phyloP scores from a whole-genome alignment of 1,284 basidiomycete genomes.

The Filobasidium uniguttulatum region DNA sequence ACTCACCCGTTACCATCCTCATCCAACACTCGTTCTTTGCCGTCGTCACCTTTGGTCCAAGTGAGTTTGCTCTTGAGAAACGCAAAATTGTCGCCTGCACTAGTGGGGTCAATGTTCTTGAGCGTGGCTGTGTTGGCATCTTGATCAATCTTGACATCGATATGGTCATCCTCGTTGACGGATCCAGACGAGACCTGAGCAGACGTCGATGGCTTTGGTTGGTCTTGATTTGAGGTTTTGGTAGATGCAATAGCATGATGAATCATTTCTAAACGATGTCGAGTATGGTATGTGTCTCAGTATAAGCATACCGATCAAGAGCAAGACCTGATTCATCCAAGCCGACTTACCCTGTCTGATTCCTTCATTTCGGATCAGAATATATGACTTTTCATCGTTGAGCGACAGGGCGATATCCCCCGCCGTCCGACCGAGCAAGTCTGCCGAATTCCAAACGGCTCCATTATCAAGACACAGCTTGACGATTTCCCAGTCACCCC shows the following conservation, averaged over 20 bases:
- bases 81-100: constrained; percentile 56
- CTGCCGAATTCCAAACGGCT: constrained; percentile 84
- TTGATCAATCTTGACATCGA: constrained; percentile 14
- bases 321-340: not conserved
- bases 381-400: constrained; percentile 61
- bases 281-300: too few species aligned
- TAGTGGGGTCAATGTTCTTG: constrained; percentile 46
- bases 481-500: constrained; percentile 50
- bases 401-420: constrained; percentile 76
- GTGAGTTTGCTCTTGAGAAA: constrained; percentile 61
- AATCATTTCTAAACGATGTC: constrained; percentile 37
- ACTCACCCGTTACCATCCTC: constrained; percentile 56
- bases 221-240: not conserved
- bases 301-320: too few species aligned
- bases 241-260: constrained; percentile 25
- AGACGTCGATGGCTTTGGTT: not conserved
- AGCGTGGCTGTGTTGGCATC: constrained; percentile 17
- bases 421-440: constrained; percentile 63
- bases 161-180: not conserved
- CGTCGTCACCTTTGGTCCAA: constrained; percentile 57
- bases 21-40: constrained; percentile 50
- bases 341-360: constrained; percentile 56
- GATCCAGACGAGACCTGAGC: not conserved
- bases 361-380: constrained; percentile 66
- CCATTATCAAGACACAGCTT: constrained; percentile 61